Base-by-base conservation (phyloP, 352 stramenopile species). In the Pseudoperonospora humuli region DNA sequence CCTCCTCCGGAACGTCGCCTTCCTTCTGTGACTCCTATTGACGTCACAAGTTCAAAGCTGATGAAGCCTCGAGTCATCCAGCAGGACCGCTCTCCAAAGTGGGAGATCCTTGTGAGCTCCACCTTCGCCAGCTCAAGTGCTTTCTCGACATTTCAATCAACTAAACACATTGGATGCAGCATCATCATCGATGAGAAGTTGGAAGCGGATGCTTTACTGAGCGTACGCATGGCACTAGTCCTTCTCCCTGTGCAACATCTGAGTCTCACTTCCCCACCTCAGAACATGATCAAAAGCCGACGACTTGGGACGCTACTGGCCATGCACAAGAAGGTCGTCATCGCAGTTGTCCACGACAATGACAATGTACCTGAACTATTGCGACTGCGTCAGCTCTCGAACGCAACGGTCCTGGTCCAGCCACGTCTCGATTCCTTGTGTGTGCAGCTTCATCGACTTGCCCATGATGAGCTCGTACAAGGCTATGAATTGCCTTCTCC, bases 301-400 rank as follows among this genome's bases (percentile, higher is more conserved):
- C 62, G 51, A n/a, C 38, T 78, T 19, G 48, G 48, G 11, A 53
- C 25, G 11, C 39, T 75, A 1, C 15, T 64, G 7, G 32, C 37
- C 1, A 67, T 87, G 26, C 79, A 78, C 53, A 84, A 85, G 54
- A 67, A 58, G 23, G 43, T 87, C 15, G 14, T 84, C 8, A 19
- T 87, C 3, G 58, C 59, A 10, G 41, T 84, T 15, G 35, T 61
- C 15, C 36, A 64, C 9, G 27, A 57, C 11, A 54, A 55, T 14
- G 14, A 1, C 1, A 45, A 59, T 18, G 32, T 29, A 15, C 24
- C 50, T 13, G 43, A 54, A 20, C 19, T 70, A 7, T 28, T 34
- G 7, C 48, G 42, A n/a, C 43, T 81, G 8, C 50, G 34, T 7
- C 51, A 70, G 13, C 46, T 60, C 19, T 49, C 55, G 28, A 75